Evolutionary conservation across 2,329 filamentous ascomycete genomes (phyloP).

Genomic region (Ophiocordyceps camponoti-rufipedis): DNA sequence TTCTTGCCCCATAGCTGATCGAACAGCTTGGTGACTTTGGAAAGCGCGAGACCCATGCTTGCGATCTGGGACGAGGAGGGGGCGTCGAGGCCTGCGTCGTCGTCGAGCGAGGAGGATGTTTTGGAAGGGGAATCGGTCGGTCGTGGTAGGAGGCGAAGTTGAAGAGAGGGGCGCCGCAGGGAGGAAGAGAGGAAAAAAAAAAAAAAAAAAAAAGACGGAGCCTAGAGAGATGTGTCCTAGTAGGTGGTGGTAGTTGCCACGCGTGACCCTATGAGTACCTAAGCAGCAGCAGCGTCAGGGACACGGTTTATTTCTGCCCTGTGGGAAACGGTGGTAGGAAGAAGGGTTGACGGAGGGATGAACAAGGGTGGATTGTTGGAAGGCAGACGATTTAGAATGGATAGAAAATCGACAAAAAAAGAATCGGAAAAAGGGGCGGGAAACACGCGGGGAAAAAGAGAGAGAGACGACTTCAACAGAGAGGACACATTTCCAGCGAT

Average conservation of each 20-base stretch:
- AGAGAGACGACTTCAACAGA: no score
- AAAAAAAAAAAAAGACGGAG: conserved; percentile 1
- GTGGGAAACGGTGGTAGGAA: neutral
- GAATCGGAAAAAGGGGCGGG: no score
- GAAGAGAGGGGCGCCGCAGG: conserved; percentile 4
- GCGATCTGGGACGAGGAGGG: conserved; percentile 25
- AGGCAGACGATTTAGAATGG: no score
- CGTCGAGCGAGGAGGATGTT: conserved; percentile 1
- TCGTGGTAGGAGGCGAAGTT: conserved; percentile 3
- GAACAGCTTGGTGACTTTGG: conserved; percentile 94
- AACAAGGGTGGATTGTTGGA: neutral
- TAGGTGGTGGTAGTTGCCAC: conserved; percentile 5
- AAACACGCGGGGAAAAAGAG: no score
- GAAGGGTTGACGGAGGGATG: neutral
- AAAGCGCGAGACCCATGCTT: conserved; percentile 96
- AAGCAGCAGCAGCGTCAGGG: conserved; percentile 4
- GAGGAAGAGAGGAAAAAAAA: conserved; percentile 1
- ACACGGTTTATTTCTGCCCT: conserved; percentile 5
- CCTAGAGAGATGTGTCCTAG: conserved; percentile 9
- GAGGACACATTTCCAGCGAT: no score
- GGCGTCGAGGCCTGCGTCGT: conserved; percentile 9
- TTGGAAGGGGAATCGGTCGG: conserved; percentile 4
- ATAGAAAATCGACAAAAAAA: no score
- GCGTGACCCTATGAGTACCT: conserved; percentile 7
- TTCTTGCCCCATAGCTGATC: conserved; percentile 97